These are phyloP conservation scores for Ormosia semicastrata DNA, from an alignment of 306 rosid species.

Conservation along the genomic window DNA sequence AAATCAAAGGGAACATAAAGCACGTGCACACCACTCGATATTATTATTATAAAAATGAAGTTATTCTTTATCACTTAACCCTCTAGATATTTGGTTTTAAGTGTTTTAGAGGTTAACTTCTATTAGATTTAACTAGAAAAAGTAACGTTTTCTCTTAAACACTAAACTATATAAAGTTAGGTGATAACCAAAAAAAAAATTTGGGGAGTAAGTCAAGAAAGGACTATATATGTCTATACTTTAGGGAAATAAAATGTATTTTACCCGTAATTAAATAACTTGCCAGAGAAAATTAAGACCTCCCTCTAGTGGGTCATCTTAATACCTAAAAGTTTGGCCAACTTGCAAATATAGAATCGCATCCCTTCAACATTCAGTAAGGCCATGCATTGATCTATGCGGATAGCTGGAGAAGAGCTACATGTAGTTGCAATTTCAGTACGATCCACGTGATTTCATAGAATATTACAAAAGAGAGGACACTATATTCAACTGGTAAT, in stretches of 20 bases:
- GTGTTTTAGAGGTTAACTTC: background rate
- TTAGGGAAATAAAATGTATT: background rate
- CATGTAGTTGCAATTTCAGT: slow-evolving; percentile 29
- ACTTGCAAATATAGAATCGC: slow-evolving; percentile 20
- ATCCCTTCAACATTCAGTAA: slow-evolving; percentile 9
- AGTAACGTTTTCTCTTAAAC: too few species aligned
- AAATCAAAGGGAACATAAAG: background rate
- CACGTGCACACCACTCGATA: background rate
- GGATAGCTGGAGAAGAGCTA: background rate
- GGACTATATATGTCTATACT: background rate
- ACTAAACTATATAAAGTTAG: too few species aligned
- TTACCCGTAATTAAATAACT: background rate
- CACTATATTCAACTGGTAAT: slow-evolving; percentile 8
- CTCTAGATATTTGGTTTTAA: background rate
- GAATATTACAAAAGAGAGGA: slow-evolving; percentile 25
- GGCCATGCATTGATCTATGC: slow-evolving; percentile 22
- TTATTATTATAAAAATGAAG: too few species aligned
- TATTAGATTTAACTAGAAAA: too few species aligned
- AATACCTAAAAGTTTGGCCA: slow-evolving; percentile 41
- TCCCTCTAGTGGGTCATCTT: slow-evolving; percentile 16
- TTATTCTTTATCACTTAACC: too few species aligned
- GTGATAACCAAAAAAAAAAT: too few species aligned
- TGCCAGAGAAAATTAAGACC: slow-evolving; percentile 10
- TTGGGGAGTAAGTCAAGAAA: too few species aligned
- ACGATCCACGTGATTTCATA: slow-evolving; percentile 29